A percentile compares a stretch with the other conserved stretches of the same genome.
These are phyloP conservation scores for Fagus sylvatica DNA, from an alignment of 306 rosid species.

Conservation along the genomic window DNA sequence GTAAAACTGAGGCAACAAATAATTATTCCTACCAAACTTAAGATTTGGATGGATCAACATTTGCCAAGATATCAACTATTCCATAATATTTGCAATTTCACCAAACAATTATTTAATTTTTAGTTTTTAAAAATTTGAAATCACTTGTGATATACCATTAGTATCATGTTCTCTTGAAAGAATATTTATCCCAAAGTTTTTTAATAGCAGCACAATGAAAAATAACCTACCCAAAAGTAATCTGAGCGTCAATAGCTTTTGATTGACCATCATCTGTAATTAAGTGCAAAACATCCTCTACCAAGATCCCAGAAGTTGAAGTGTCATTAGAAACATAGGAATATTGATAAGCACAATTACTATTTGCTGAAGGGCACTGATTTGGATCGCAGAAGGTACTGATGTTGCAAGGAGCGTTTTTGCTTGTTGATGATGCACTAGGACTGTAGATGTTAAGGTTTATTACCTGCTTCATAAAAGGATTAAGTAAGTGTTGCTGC, in stretches of 20 bases:
- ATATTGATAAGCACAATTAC: constrained; percentile 54
- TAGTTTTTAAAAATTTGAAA: not conserved
- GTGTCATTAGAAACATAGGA: constrained; percentile 59
- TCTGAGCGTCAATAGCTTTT: constrained; percentile 29
- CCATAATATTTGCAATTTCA: not conserved
- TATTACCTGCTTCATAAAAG: constrained; percentile 31
- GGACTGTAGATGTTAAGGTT: constrained; percentile 62
- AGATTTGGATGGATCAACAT: no score
- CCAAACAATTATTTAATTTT: not conserved
- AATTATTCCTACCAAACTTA: no score
- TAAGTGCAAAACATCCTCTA: constrained; percentile 79
- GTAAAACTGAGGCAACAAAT: no score
- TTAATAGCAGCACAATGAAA: not conserved
- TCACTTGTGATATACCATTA: not conserved
- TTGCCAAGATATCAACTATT: not conserved
- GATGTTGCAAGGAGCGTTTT: constrained; percentile 60
- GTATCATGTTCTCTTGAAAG: not conserved
- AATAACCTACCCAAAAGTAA: constrained; percentile 80
- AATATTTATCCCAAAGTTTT: not conserved
- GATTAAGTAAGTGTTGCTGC: constrained; percentile 11
- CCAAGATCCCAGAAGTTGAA: constrained; percentile 70
- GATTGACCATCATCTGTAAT: constrained; percentile 48
- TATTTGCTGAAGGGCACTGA: constrained; percentile 53
- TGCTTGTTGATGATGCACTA: constrained; percentile 61
- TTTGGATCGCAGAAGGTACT: constrained; percentile 41